phyloP scores from a whole-genome alignment of 495 filamentous ascomycete genomes.

The Pseudevernia furfuracea region DNA sequence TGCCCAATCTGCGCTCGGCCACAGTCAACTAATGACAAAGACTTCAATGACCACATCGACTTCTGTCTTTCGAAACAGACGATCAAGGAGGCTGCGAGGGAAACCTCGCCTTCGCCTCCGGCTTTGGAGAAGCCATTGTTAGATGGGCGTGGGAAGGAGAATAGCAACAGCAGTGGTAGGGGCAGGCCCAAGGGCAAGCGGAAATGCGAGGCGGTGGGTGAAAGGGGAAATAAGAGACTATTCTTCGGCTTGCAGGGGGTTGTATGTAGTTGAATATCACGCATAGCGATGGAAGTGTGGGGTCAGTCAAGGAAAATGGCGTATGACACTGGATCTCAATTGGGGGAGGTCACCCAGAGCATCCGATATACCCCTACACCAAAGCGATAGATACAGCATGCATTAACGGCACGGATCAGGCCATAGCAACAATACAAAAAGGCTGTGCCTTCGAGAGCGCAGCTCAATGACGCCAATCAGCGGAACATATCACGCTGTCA shows the following conservation, averaged over 20 bases:
- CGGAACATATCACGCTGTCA: neutral
- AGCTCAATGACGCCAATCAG: neutral
- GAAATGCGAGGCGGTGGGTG: conserved; percentile 17
- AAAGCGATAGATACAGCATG: neutral
- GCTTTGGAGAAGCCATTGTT: neutral
- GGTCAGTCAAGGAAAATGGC: neutral
- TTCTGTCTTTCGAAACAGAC: conserved; percentile 79
- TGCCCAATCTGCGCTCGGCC: conserved; percentile 79
- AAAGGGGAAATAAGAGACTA: conserved; percentile 29
- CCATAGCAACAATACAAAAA: neutral
- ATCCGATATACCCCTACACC: neutral
- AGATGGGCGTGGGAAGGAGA: conserved; percentile 11
- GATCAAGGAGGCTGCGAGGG: conserved; percentile 72
- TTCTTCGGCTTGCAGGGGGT: conserved; percentile 38
- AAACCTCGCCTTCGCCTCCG: conserved; percentile 21
- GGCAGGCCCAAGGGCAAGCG: conserved; percentile 19
- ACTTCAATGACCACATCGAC: conserved; percentile 92
- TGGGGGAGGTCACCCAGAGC: neutral
- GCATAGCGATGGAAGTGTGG: conserved; percentile 26
- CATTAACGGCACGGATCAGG: neutral
- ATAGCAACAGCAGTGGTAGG: conserved; percentile 31
- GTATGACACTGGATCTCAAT: neutral
- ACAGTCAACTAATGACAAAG: conserved; percentile 64
- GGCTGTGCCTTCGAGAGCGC: neutral
- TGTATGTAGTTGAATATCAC: neutral